These are phyloP conservation scores for Bocquillonia castaneifolia DNA, from an alignment of 441 rosid species.

Conservation along the genomic window DNA sequence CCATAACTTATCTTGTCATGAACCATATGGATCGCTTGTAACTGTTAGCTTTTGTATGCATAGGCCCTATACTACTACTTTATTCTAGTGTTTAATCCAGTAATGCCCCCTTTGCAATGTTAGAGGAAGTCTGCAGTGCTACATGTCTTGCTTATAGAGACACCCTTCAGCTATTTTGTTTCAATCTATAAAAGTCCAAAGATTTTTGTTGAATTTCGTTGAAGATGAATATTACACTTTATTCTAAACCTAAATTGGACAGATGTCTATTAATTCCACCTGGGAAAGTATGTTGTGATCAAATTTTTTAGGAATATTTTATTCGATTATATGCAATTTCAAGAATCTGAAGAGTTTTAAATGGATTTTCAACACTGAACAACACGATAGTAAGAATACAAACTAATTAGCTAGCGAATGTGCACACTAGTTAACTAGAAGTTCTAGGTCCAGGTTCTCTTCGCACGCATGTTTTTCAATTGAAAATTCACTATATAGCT, in stretches of 20 bases:
- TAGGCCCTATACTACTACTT: background rate
- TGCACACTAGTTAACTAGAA: background rate
- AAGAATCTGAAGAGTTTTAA: background rate
- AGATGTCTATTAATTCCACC: background rate
- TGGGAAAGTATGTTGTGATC: background rate
- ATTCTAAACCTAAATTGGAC: background rate
- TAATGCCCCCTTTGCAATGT: background rate
- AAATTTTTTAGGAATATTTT: background rate
- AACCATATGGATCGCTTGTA: background rate
- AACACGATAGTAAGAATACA: background rate
- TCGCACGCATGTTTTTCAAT: background rate
- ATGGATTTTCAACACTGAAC: background rate
- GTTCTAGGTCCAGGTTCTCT: background rate
- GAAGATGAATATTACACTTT: background rate
- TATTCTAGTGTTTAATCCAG: background rate
- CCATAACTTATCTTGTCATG: background rate
- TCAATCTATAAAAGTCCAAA: background rate
- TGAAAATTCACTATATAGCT: background rate
- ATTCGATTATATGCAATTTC: background rate
- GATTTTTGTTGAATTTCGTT: background rate
- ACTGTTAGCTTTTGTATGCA: background rate
- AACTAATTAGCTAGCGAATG: background rate
- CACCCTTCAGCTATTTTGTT: background rate
- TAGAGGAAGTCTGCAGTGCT: background rate
- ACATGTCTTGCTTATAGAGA: background rate